Percentiles rank a stretch among this genome's conserved stretches.
Evolutionary conservation across 2,329 filamentous ascomycete species (phyloP).

Genomic region (Thermoascus crustaceus): DNA sequence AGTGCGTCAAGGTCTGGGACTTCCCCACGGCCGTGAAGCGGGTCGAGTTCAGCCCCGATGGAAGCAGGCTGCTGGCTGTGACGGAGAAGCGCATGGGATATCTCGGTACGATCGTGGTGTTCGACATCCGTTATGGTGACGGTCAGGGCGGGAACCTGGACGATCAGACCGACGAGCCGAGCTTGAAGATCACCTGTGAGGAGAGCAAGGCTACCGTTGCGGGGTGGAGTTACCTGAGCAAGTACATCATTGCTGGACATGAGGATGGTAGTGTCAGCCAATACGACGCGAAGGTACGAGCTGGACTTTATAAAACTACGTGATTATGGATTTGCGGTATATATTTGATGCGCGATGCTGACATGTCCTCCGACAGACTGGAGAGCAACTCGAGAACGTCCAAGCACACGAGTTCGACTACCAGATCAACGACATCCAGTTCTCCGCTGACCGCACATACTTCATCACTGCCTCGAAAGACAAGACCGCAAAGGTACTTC

Average conservation of each 20-base stretch:
- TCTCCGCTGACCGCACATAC: conserved; percentile 87
- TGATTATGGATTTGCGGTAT: too few species aligned
- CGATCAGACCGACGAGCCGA: conserved; percentile 75
- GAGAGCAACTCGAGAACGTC: conserved; percentile 72
- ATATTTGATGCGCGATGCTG: not conserved
- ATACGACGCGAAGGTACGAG: conserved; percentile 75
- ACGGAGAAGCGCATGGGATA: conserved; percentile 99
- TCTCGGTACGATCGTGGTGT: conserved; percentile 85
- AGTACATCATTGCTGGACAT: conserved; percentile 96
- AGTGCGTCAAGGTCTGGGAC: conserved; percentile 93
- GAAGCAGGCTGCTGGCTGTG: conserved; percentile 79
- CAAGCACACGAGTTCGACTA: conserved; percentile 78
- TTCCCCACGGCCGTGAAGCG: conserved; percentile 96
- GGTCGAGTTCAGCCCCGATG: conserved; percentile 94
- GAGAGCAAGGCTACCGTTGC: conserved; percentile 96
- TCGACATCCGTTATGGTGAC: conserved; percentile 78
- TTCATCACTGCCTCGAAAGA: conserved; percentile 98
- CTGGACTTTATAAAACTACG: not conserved
- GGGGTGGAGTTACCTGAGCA: conserved; percentile 87
- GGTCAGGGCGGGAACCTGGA: conserved; percentile 45
- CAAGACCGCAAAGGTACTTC: conserved; percentile 78
- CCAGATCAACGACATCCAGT: conserved; percentile 88
- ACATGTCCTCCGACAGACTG: conserved; percentile 45
- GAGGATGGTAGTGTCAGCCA: conserved; percentile 88
- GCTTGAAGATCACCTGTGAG: conserved; percentile 81